Percentiles rank a stretch among this genome's conserved stretches.
Conservation (phyloP, 805 yeast species). For the Crinitomyces ghanaensis region DNA sequence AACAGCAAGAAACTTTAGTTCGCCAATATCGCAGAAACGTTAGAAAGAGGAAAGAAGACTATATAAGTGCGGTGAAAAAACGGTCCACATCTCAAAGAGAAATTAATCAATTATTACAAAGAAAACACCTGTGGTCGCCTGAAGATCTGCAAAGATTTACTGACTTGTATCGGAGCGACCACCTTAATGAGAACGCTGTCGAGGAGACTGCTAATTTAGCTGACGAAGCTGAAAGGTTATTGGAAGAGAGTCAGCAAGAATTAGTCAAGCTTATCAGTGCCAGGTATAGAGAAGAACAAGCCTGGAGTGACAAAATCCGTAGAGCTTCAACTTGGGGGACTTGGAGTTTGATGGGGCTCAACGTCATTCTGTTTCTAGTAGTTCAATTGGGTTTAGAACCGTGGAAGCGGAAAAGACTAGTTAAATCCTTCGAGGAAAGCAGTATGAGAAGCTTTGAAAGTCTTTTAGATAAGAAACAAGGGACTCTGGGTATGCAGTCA, state of each 20-base stretch:
- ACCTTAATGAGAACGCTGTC: conserved; percentile 55
- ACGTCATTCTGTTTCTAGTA: conserved; percentile 60
- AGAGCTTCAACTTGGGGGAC: conserved; percentile 97
- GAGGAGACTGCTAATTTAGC: conserved; percentile 37
- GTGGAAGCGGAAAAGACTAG: conserved; percentile 76
- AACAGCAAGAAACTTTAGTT: conserved; percentile 40
- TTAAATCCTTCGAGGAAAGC: conserved; percentile 74
- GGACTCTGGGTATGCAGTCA: too few relatives aligned
- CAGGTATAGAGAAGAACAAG: conserved; percentile 91
- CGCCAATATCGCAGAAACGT: conserved; percentile 38
- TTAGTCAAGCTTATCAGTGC: conserved; percentile 70
- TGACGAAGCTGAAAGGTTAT: conserved; percentile 43
- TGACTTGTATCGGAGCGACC: conserved; percentile 67
- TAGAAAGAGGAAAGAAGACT: conserved; percentile 36
- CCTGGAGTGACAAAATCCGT: conserved; percentile 95
- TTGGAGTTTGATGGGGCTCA: conserved; percentile 75
- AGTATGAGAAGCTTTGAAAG: too few relatives aligned
- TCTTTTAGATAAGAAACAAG: too few relatives aligned
- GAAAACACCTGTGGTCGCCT: conserved; percentile 75
- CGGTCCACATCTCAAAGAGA: conserved; percentile 69
- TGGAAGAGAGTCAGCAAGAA: conserved; percentile 58
- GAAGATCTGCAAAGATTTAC: conserved; percentile 79
- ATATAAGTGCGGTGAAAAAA: conserved; percentile 48
- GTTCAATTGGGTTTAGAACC: conserved; percentile 90
- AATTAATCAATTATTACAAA: conserved; percentile 73